phyloP scores from a whole-genome alignment of 1,139 yeast species.

The Pichia sp. region DNA sequence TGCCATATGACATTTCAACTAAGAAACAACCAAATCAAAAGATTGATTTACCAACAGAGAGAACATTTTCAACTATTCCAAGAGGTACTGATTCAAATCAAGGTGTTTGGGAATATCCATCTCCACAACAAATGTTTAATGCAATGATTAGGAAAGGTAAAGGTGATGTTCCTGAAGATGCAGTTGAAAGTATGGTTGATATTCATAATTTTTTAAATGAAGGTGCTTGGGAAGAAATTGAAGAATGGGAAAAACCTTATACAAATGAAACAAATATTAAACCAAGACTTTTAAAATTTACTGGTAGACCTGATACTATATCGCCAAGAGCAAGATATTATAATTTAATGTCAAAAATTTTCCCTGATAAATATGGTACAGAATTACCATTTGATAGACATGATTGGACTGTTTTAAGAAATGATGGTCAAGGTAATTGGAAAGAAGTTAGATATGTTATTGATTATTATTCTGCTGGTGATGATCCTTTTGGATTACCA shows the following conservation, averaged over 20 bases:
- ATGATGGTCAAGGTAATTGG: slow-evolving; percentile 42
- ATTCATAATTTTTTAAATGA: slow-evolving; percentile 95
- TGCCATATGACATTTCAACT: slow-evolving; percentile 70
- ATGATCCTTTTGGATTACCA: slow-evolving; percentile 87
- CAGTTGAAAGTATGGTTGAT: slow-evolving; percentile 94
- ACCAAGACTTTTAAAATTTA: slow-evolving; percentile 79
- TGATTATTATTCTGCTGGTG: slow-evolving; percentile 88
- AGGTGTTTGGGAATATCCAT: slow-evolving; percentile 96
- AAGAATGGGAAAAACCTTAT: slow-evolving; percentile 75
- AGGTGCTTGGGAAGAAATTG: slow-evolving; percentile 95
- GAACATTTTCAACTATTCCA: slow-evolving; percentile 83
- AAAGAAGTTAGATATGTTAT: slow-evolving; percentile 79
- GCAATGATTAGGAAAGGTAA: slow-evolving; percentile 96
- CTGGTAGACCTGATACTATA: slow-evolving; percentile 84
- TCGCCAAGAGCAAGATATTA: slow-evolving; percentile 84
- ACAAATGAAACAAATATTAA: slow-evolving; percentile 46
- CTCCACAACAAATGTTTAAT: slow-evolving; percentile 97
- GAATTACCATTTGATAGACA: slow-evolving; percentile 97
- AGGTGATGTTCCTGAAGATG: slow-evolving; percentile 84
- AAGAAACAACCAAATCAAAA: slow-evolving; percentile 77
- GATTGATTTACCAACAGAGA: slow-evolving; percentile 68
- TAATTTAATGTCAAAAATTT: slow-evolving; percentile 57
- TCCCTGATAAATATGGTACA: slow-evolving; percentile 67
- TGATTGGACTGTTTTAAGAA: slow-evolving; percentile 93
- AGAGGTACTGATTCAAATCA: slow-evolving; percentile 60